Evolutionary conservation across 2,329 filamentous ascomycete genomes (phyloP).

Genomic region (Sporothrix sp.): DNA sequence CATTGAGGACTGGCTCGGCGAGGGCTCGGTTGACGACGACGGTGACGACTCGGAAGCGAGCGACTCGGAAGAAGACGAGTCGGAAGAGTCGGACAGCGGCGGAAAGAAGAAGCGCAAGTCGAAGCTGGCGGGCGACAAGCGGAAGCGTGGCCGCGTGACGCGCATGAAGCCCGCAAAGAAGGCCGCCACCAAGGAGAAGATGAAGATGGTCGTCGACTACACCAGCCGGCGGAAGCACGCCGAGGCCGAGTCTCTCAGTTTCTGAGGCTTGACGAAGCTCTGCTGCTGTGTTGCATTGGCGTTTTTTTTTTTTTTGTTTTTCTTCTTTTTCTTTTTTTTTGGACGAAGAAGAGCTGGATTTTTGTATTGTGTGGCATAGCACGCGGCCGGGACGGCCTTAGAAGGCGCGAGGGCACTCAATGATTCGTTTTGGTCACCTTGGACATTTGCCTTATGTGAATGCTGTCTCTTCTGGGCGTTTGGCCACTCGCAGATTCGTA

Average conservation of each 20-base stretch:
- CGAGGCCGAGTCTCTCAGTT: slow-evolving; percentile 7
- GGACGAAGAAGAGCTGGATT: neutral
- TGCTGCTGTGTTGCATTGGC: neutral
- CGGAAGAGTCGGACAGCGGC: slow-evolving; percentile 43
- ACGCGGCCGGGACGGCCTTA: too few species aligned
- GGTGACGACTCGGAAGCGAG: slow-evolving; percentile 50
- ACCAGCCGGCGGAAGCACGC: slow-evolving; percentile 3
- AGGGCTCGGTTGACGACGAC: slow-evolving; percentile 52
- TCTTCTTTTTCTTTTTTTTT: neutral
- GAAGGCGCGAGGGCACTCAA: too few species aligned
- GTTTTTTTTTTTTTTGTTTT: neutral
- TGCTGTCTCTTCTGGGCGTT: neutral
- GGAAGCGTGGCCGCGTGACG: slow-evolving; percentile 36
- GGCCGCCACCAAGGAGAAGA: slow-evolving; percentile 26
- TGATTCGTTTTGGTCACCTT: too few species aligned
- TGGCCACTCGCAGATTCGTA: too few species aligned
- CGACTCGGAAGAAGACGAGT: slow-evolving; percentile 47
- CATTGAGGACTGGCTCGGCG: slow-evolving; percentile 88
- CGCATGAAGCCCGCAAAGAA: slow-evolving; percentile 55
- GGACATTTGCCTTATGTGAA: too few species aligned
- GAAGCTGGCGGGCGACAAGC: slow-evolving; percentile 47
- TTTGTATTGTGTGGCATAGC: too few species aligned
- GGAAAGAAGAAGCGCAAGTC: slow-evolving; percentile 39
- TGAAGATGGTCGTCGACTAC: slow-evolving; percentile 16
- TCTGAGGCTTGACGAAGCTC: neutral